Evolutionary conservation across 2,329 filamentous ascomycete species (phyloP).

Genomic region (Epichloe hybrida): DNA sequence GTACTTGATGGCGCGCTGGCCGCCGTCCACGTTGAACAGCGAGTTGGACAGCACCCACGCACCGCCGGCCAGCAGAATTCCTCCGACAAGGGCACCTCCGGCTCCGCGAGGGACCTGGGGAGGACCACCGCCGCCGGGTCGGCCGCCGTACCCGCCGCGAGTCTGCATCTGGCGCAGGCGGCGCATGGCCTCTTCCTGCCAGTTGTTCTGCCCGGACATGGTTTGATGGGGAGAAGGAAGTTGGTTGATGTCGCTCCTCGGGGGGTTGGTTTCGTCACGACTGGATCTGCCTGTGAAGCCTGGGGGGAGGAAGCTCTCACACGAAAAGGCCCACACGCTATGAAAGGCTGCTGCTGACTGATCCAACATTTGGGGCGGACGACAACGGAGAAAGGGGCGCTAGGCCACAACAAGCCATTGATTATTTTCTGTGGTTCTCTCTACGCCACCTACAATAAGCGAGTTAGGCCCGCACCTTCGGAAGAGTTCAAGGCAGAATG

Average conservation of each 20-base stretch:
- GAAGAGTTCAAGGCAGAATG: conserved; percentile 8
- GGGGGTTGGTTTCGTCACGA: background rate
- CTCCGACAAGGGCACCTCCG: conserved; percentile 26
- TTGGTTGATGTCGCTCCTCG: background rate
- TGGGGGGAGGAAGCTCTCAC: background rate
- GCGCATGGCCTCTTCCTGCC: conserved; percentile 37
- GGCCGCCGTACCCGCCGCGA: conserved; percentile 28
- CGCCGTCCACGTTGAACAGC: conserved; percentile 82
- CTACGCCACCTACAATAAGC: background rate
- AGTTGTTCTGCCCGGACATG: conserved; percentile 25
- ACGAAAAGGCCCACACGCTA: background rate
- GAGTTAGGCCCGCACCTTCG: accelerated
- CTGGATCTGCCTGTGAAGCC: background rate
- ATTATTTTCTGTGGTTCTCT: background rate
- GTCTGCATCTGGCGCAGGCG: conserved; percentile 35
- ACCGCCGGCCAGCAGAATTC: conserved; percentile 33
- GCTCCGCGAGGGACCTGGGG: conserved; percentile 28
- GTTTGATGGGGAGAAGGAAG: background rate
- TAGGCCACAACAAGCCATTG: background rate
- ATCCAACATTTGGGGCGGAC: background rate
- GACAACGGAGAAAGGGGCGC: background rate
- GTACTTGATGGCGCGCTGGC: conserved; percentile 98
- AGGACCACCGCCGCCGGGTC: conserved; percentile 20
- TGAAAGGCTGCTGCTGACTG: conserved; percentile 3
- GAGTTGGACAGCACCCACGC: conserved; percentile 43